Evolutionary conservation across 2,329 filamentous ascomycete species (phyloP).

Genomic region (Phyllosticta paracitricarpa): DNA sequence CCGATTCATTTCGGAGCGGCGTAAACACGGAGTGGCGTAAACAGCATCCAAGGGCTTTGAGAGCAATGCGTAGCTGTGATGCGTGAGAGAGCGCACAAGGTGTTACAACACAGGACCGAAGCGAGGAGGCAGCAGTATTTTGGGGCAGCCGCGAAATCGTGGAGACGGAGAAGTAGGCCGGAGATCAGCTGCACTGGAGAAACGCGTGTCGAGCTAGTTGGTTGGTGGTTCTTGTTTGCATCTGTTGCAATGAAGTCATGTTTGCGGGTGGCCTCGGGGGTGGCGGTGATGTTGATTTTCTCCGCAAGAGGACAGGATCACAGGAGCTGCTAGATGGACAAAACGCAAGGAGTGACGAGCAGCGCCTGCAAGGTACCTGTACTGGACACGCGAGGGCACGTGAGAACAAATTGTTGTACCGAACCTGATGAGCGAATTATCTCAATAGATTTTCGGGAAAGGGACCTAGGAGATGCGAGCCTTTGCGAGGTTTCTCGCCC

Average conservation of each 20-base stretch:
- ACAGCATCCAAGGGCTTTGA: no score
- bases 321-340: background rate
- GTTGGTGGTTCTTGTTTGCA: background rate
- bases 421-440: background rate
- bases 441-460: background rate
- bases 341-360: background rate
- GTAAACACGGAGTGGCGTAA: background rate
- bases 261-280: background rate
- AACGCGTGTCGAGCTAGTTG: background rate
- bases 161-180: background rate
- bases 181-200: background rate
- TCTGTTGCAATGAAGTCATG: background rate
- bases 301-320: background rate
- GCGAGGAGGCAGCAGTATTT: background rate
- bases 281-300: background rate
- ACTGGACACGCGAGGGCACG: background rate
- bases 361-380: background rate
- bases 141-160: background rate
- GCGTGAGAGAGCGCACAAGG: background rate
- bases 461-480: no score
- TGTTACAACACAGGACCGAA: background rate
- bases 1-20: background rate
- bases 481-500: no score
- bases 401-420: background rate
- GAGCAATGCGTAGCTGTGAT: no score